A percentile compares a stretch with the other conserved stretches of the same genome.
Conservation (phyloP, 331 rosid species). For the Phaseolus coccineus region DNA sequence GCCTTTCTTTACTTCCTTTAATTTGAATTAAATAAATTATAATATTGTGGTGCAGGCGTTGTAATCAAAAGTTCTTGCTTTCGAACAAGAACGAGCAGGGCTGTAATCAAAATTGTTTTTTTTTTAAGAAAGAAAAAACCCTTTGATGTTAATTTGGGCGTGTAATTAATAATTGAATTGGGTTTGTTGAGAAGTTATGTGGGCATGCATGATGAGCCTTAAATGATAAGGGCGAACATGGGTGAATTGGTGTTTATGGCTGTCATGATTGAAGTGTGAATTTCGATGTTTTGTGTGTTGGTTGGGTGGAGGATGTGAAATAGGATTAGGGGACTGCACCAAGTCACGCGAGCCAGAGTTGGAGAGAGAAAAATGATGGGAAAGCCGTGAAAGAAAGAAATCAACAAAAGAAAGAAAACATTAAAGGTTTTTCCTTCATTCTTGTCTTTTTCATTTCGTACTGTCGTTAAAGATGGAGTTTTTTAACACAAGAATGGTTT, state of each 20-base stretch:
- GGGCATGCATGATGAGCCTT: conserved; percentile 42
- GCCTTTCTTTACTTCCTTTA: conserved; percentile 51
- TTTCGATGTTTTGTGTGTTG: conserved; percentile 54
- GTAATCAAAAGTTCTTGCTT: conserved; percentile 48
- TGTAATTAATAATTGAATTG: conserved; percentile 39
- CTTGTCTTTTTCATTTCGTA: conserved; percentile 29
- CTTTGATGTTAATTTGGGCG: conserved; percentile 1
- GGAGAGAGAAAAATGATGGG: conserved; percentile 30
- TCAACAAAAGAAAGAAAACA: not conserved
- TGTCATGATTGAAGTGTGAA: conserved; percentile 82
- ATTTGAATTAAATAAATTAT: conserved; percentile 57
- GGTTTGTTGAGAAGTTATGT: conserved; percentile 17
- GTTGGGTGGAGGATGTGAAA: conserved; percentile 47
- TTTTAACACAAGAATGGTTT: not conserved
- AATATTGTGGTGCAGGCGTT: conserved; percentile 48
- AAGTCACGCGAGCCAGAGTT: conserved; percentile 57
- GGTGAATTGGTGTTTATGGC: conserved; percentile 56
- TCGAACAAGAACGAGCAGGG: conserved; percentile 43
- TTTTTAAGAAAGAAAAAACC: not conserved
- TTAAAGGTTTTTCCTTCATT: conserved; percentile 25
- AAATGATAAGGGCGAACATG: conserved; percentile 44
- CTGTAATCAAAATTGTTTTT: conserved; percentile 23
- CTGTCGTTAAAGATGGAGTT: not conserved
- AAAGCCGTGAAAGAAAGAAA: conserved; percentile 20
- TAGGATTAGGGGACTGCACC: conserved; percentile 49